These are phyloP conservation scores for Fragilaria crotonensis DNA, from an alignment of 108 stramenopile genomes.

Conservation along the genomic window DNA sequence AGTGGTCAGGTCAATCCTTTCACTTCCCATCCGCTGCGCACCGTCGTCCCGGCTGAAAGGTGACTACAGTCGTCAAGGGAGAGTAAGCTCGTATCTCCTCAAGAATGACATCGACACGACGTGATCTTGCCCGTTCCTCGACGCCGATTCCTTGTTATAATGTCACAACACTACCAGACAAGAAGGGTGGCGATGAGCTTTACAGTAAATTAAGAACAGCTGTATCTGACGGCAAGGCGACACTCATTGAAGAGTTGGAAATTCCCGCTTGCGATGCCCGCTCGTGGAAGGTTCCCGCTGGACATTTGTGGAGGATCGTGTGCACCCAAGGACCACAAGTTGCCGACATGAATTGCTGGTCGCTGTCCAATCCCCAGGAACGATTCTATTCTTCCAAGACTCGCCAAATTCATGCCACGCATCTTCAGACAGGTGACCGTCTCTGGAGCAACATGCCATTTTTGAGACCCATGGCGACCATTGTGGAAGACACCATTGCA, in stretches of 20 bases:
- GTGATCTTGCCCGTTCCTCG: too few relatives aligned
- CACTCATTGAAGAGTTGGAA: constrained; percentile 16
- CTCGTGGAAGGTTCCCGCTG: constrained; percentile 36
- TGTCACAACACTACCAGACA: constrained; percentile 37
- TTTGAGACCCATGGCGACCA: constrained; percentile 45
- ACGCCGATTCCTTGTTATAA: too few relatives aligned
- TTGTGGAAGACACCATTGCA: constrained; percentile 40
- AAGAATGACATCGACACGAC: too few relatives aligned
- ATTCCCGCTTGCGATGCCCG: constrained; percentile 39
- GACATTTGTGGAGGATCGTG: constrained; percentile 38
- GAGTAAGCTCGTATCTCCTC: too few relatives aligned
- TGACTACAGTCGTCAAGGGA: too few relatives aligned
- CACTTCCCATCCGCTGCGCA: too few relatives aligned
- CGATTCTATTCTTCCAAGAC: constrained; percentile 52
- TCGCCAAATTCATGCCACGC: constrained; percentile 52
- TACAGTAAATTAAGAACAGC: constrained; percentile 28
- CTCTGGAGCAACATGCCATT: constrained; percentile 51
- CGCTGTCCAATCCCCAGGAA: constrained; percentile 21
- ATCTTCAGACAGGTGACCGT: constrained; percentile 43
- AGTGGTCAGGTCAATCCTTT: too few relatives aligned
- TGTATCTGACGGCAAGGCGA: constrained; percentile 19
- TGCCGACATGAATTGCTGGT: constrained; percentile 60
- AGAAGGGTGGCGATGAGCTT: constrained; percentile 29
- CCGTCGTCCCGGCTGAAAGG: too few relatives aligned
- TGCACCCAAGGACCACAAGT: constrained; percentile 51